Conservation (phyloP, 2,329 filamentous ascomycete species). For the Ascochyta viciae-villosae region DNA sequence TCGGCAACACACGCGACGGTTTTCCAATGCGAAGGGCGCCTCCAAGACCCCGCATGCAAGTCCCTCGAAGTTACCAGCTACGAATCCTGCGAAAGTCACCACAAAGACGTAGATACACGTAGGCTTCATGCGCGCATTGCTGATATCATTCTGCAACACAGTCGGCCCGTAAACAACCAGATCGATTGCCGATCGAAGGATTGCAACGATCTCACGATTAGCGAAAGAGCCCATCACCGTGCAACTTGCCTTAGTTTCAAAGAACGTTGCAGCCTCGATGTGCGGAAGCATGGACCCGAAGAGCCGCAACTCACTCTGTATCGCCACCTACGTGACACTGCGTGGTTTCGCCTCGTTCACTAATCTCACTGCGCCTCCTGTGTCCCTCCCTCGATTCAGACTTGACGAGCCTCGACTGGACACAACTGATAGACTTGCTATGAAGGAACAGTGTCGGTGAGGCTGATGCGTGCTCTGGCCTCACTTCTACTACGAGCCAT, state of each 20-base stretch:
- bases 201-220: conserved; percentile 6
- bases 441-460: neutral
- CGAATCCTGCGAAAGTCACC: neutral
- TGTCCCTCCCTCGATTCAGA: neutral
- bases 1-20: conserved; percentile 18
- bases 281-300: conserved; percentile 8
- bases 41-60: conserved; percentile 3
- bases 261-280: conserved; percentile 8
- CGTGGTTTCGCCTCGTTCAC: conserved; percentile 4
- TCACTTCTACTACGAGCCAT: neutral
- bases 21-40: conserved; percentile 10
- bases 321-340: conserved; percentile 13
- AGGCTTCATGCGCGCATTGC: neutral
- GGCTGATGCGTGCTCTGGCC: neutral
- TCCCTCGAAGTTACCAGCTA: neutral
- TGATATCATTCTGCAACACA: neutral
- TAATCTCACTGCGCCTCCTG: neutral
- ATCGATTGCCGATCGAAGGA: neutral
- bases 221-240: conserved; percentile 7
- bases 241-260: neutral
- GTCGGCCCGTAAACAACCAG: neutral
- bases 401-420: neutral
- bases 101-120: neutral
- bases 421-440: neutral
- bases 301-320: conserved; percentile 11